Evolutionary conservation across 1,139 yeast species (phyloP), one percentile per base, ranked within the genome.

Genomic region (Meyerozyma athensensis): DNA sequence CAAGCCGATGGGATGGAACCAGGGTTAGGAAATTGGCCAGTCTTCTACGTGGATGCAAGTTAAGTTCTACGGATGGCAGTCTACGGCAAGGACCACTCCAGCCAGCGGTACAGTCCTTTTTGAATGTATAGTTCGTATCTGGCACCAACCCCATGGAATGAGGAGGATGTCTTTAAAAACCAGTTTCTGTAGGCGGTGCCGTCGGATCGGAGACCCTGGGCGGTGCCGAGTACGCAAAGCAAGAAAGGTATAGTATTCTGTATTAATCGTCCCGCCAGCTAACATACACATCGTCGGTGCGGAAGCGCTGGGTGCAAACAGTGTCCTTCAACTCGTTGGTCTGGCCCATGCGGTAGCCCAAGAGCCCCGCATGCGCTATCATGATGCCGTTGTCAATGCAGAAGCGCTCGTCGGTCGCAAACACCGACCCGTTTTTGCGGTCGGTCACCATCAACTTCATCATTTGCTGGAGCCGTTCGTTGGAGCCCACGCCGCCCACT

Each of bases 401-500:
- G 56, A 92, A 92, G 43, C 98, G 66, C 56, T 92, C 97, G 59
- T 92, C 99, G 0, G 98, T 94, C 10, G 99, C 97, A 57, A 72
- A 86, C 4, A 92, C 82, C 23, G 77, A 74, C 0, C 97, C 98
- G 45, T 84, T 80, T 42, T 61, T 63, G 44, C 99, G 70, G 52
- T 89, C 97, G 31, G 74, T 60, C 12, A 94, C 95, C 99, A 92
- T 94, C 34, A 76, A 64, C 22, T 76, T 86, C 99, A 92, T 92
- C 98, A 94, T 94, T 50, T 86, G 83, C 56, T 92, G 99, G 42
- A 92, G 63, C 43, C 98, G 63, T 48, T 81, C 83, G 54, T 92
- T 92, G 48, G 96, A 87, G 0, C 99, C 99, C 12, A 92, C 99
- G 14, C 98, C 99, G 7, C 98, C 98, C 3, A 92, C 99, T 39